Evolutionary conservation across 441 rosid genomes (phyloP).

Genomic region (Omphalea diandra): DNA sequence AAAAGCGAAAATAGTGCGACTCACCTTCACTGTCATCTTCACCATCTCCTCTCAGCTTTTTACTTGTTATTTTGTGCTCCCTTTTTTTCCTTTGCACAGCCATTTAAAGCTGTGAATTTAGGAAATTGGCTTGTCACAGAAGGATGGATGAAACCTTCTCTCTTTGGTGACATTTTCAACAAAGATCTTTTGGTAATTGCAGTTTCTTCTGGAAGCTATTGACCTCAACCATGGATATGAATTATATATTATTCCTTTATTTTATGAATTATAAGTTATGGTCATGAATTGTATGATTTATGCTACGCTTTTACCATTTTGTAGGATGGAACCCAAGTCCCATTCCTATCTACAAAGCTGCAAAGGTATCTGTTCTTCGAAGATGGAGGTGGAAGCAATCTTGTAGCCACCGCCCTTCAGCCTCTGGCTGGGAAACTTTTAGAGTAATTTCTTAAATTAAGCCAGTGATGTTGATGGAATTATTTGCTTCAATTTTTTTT

Average conservation of each 20-base stretch:
- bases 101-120: constrained; percentile 35
- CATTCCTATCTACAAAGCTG: neutral
- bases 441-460: constrained; percentile 25
- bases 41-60: neutral
- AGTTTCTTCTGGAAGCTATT: neutral
- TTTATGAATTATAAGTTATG: too few relatives aligned
- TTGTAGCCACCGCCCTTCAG: constrained; percentile 28
- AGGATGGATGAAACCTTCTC: constrained; percentile 44
- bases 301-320: neutral
- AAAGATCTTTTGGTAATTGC: constrained; percentile 37
- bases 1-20: too few relatives aligned
- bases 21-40: too few relatives aligned
- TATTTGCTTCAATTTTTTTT: too few relatives aligned
- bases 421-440: constrained; percentile 40
- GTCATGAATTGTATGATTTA: too few relatives aligned
- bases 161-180: constrained; percentile 34
- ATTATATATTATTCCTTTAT: neutral
- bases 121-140: constrained; percentile 49
- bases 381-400: constrained; percentile 3
- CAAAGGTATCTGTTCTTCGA: neutral
- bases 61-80: constrained; percentile 10
- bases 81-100: constrained; percentile 20
- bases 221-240: too few relatives aligned
- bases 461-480: too few relatives aligned
- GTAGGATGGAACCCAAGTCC: constrained; percentile 9